Conservation (phyloP, 192 early-diverging fungal genomes). For the Coemansia sp. region DNA sequence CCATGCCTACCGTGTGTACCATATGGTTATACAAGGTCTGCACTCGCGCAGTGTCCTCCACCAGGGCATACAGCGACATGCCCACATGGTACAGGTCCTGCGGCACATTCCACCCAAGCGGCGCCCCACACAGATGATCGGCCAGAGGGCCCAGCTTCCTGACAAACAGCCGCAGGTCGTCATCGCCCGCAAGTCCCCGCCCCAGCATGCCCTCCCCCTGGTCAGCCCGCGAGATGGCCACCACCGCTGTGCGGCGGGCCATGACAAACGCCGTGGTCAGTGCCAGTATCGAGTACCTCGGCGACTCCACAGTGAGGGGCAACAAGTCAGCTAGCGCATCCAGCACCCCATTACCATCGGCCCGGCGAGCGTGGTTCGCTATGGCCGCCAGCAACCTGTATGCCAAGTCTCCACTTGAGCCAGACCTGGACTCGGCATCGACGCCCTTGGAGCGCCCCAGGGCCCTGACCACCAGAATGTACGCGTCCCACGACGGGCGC, state of each 20-base stretch:
- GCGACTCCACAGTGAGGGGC: no score
- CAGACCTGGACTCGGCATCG: no score
- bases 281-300: no score
- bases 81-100: slow-evolving; percentile 31
- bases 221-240: no score
- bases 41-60: slow-evolving; percentile 9
- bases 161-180: slow-evolving; percentile 1
- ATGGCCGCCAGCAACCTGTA: slow-evolving; percentile 1
- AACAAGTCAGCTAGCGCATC: slow-evolving; percentile 6
- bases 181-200: no score
- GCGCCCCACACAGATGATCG: slow-evolving; percentile 1
- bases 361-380: not conserved
- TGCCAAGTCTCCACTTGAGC: no score
- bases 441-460: slow-evolving; percentile 12
- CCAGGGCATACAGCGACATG: slow-evolving; percentile 22
- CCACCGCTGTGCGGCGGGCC: no score
- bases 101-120: not conserved
- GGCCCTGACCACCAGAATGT: slow-evolving; percentile 8
- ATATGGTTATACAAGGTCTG: slow-evolving; percentile 35
- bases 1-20: slow-evolving; percentile 6
- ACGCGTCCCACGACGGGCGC: slow-evolving; percentile 16
- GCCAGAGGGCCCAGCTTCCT: not conserved
- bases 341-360: not conserved
- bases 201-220: no score
- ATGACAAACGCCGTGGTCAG: no score